Percentiles rank a stretch among this genome's conserved stretches.
These are phyloP conservation scores for Copromyces sp. DNA, from an alignment of 495 filamentous ascomycete genomes.

Conservation along the genomic window DNA sequence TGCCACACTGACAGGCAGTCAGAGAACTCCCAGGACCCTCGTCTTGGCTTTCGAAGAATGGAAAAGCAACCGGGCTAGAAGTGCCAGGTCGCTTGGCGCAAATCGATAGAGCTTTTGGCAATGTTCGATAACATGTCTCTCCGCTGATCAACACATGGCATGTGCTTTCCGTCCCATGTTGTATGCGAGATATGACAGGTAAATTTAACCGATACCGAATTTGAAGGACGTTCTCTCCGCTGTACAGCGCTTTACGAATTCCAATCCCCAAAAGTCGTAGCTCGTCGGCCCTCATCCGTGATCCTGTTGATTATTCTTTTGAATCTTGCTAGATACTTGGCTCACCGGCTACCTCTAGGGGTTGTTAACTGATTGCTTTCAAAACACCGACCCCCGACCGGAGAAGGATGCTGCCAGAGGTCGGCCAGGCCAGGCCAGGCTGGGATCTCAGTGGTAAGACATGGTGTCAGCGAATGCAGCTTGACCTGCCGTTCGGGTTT, in stretches of 20 bases:
- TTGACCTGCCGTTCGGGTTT: conserved; percentile 21
- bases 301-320: background rate
- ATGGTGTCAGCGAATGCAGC: conserved; percentile 10
- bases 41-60: background rate
- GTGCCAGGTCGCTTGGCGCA: background rate
- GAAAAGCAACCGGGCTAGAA: background rate
- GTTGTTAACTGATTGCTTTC: background rate
- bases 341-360: background rate
- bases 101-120: background rate
- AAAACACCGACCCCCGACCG: background rate
- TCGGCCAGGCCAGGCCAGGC: background rate
- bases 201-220: background rate
- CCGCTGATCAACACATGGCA: background rate
- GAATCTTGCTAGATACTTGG: background rate
- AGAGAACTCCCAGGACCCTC: background rate
- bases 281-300: background rate
- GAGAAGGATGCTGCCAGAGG: background rate
- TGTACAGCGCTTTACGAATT: background rate
- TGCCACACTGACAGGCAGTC: background rate
- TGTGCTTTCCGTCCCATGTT: background rate
- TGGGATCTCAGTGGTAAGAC: conserved; percentile 10
- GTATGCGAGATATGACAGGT: background rate
- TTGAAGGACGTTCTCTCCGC: background rate
- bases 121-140: background rate
- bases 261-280: background rate